These are phyloP conservation scores for Dictyostelium brefeldianum DNA, from an alignment of 78 protist genomes.

Conservation along the genomic window DNA sequence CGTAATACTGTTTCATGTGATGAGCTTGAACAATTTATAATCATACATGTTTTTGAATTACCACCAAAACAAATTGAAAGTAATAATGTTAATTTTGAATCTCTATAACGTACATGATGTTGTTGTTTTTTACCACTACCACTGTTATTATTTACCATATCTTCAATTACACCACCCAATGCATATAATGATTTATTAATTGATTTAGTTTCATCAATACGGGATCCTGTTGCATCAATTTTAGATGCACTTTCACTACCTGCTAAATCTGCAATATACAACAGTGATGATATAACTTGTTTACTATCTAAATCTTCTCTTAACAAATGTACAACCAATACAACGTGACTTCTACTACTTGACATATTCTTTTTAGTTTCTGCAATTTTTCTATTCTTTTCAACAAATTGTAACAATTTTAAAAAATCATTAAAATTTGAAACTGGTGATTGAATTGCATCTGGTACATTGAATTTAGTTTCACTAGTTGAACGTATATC, in stretches of 20 bases:
- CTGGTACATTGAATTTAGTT: constrained; percentile 24
- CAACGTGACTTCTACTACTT: constrained; percentile 58
- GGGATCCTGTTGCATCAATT: constrained; percentile 83
- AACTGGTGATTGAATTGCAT: not conserved
- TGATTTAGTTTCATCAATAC: constrained; percentile 85
- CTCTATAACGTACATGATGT: constrained; percentile 89
- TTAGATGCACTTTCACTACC: constrained; percentile 91
- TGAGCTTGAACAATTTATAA: constrained; percentile 80
- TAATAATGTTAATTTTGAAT: constrained; percentile 89
- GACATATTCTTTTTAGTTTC: constrained; percentile 23
- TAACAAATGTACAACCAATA: constrained; percentile 14
- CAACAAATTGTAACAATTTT: not conserved
- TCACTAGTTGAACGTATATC: constrained; percentile 12
- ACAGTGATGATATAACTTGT: not conserved
- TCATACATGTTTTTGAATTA: constrained; percentile 88
- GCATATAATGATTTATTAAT: constrained; percentile 89
- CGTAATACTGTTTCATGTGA: constrained; percentile 24
- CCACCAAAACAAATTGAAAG: constrained; percentile 92
- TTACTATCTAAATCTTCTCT: constrained; percentile 20
- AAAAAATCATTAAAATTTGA: not conserved
- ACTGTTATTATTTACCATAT: constrained; percentile 17
- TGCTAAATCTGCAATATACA: constrained; percentile 94
- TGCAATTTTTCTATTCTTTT: not conserved
- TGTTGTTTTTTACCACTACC: too few species aligned
- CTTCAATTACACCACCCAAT: constrained; percentile 92